phyloP scores from a whole-genome alignment of 2,329 filamentous ascomycete species.

The Pestalotiopsis sp. region DNA sequence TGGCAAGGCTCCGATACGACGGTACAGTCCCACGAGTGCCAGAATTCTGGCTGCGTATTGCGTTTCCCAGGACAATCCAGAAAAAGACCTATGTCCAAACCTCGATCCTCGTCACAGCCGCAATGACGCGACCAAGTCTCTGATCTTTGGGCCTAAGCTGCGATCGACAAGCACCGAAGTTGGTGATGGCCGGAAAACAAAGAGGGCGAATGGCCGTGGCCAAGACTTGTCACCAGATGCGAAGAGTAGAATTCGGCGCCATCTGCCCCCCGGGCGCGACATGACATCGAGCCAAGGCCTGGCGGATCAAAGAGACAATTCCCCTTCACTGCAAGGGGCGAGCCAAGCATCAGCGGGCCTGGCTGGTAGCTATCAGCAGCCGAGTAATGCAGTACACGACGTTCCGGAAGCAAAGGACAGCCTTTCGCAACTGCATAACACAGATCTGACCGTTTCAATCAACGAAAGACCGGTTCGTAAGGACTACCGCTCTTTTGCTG shows the following conservation, averaged over 20 bases:
- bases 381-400: not conserved
- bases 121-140: slow-evolving; percentile 45
- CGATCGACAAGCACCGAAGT: slow-evolving; percentile 22
- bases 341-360: not conserved
- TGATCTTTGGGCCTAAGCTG: slow-evolving; percentile 44
- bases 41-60: slow-evolving; percentile 78
- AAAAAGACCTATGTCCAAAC: slow-evolving; percentile 64
- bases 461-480: slow-evolving; percentile 49
- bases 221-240: slow-evolving; percentile 4
- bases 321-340: not conserved
- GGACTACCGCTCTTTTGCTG: slow-evolving; percentile 61
- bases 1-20: slow-evolving; percentile 68
- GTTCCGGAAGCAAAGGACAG: slow-evolving; percentile 1
- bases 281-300: not conserved
- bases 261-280: not conserved
- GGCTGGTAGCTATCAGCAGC: not conserved
- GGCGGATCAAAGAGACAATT: not conserved
- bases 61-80: slow-evolving; percentile 76
- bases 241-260: not conserved
- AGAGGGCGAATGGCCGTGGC: slow-evolving; percentile 10
- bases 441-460: slow-evolving; percentile 34
- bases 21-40: slow-evolving; percentile 80
- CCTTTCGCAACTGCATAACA: slow-evolving; percentile 9
- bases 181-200: slow-evolving; percentile 12
- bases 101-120: slow-evolving; percentile 43